Percentiles rank a stretch among this genome's conserved stretches.
Evolutionary conservation across 1,284 basidiomycete species (phyloP).

Genomic region (Ganoderma multipileum): DNA sequence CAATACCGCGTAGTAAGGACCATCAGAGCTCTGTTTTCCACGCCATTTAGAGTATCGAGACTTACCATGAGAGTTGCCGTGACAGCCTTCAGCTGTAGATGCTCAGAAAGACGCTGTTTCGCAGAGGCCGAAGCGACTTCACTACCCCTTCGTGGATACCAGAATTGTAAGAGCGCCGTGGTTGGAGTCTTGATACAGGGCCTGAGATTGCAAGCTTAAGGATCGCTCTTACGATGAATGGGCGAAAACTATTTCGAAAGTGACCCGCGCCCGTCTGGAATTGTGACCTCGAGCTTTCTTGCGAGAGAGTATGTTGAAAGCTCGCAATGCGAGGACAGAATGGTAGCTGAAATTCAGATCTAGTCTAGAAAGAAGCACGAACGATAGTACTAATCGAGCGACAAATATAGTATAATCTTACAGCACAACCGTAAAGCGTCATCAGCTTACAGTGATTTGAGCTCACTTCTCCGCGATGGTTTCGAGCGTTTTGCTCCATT

Average conservation of each 20-base stretch:
- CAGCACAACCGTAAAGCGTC: neutral
- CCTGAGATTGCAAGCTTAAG: too few species aligned
- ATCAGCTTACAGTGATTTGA: neutral
- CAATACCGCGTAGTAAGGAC: too few species aligned
- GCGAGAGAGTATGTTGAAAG: neutral
- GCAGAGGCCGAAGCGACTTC: too few species aligned
- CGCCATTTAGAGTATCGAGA: too few species aligned
- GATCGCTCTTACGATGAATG: neutral
- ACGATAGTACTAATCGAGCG: neutral
- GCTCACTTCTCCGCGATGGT: constrained; percentile 28
- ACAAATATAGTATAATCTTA: neutral
- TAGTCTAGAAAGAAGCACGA: neutral
- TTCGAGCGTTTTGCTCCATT: constrained; percentile 46
- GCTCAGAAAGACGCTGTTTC: too few species aligned
- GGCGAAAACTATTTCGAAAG: neutral
- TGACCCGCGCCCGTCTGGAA: neutral
- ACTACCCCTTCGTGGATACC: too few species aligned
- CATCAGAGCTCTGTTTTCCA: too few species aligned
- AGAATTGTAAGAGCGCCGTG: too few species aligned
- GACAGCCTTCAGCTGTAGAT: too few species aligned
- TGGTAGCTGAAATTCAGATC: neutral
- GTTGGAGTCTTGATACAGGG: neutral
- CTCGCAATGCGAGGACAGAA: neutral
- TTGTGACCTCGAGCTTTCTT: neutral
- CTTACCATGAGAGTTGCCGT: too few species aligned